These are phyloP conservation scores for Oryza rufipogon DNA, from an alignment of 176 grass and related monocot genomes.

Conservation along the genomic window DNA sequence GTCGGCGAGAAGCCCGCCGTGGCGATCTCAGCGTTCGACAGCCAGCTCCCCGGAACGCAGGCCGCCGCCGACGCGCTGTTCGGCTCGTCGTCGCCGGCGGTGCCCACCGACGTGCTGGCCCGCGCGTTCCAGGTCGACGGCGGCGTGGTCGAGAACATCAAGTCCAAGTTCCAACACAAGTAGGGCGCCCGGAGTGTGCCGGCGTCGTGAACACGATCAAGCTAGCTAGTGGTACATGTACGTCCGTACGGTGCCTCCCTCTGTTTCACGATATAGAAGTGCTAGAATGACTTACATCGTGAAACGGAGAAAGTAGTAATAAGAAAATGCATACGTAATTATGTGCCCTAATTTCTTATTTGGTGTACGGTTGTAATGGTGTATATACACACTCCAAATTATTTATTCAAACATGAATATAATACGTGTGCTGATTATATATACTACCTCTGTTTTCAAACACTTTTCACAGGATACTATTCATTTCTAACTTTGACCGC, in stretches of 20 bases:
- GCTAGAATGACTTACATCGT: too few species aligned
- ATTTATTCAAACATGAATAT: neutral
- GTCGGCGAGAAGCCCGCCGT: constrained; percentile 38
- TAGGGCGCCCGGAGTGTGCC: neutral
- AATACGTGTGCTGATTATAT: neutral
- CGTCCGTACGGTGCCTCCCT: too few species aligned
- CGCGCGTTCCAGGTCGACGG: constrained; percentile 55
- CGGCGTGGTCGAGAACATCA: constrained; percentile 50
- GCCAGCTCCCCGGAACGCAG: constrained; percentile 66
- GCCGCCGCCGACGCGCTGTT: constrained; percentile 48
- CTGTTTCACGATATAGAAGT: too few species aligned
- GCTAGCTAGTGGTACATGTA: too few species aligned
- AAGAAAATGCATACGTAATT: neutral
- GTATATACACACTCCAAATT: neutral
- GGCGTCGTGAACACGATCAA: too few species aligned
- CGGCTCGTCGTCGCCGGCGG: constrained; percentile 33
- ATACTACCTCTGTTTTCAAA: too few species aligned
- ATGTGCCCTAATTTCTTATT: too few species aligned
- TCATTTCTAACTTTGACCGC: too few species aligned
- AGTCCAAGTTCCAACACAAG: constrained; percentile 54
- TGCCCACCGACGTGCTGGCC: constrained; percentile 56
- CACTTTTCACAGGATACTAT: too few species aligned
- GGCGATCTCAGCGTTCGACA: constrained; percentile 55
- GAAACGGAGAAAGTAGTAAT: neutral
- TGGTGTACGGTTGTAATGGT: too few species aligned